phyloP scores from a whole-genome alignment of 495 filamentous ascomycete genomes.

The Annulohypoxylon moriforme region DNA sequence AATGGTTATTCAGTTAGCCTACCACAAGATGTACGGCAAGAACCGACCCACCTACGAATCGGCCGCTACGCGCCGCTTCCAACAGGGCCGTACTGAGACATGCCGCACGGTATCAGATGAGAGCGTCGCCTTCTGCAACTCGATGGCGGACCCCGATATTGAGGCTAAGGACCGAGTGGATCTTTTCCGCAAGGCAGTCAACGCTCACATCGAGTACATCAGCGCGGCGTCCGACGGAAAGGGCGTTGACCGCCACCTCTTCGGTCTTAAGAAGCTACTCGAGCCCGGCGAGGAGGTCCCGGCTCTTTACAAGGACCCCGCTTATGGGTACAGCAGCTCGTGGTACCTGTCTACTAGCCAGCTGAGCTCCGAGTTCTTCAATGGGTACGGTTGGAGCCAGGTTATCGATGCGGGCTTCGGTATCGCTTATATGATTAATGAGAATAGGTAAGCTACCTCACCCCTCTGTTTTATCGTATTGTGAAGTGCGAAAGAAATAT shows the following conservation, averaged over 20 bases:
- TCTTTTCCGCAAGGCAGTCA: constrained; percentile 83
- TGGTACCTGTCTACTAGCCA: constrained; percentile 93
- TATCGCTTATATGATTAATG: constrained; percentile 99
- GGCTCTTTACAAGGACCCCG: constrained; percentile 84
- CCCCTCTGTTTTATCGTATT: neutral
- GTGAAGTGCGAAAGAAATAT: constrained; percentile 20
- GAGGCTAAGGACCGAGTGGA: constrained; percentile 71
- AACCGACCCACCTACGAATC: constrained; percentile 99
- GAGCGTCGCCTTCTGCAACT: constrained; percentile 88
- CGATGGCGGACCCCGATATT: constrained; percentile 75
- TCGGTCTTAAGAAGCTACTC: constrained; percentile 93
- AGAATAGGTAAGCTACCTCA: constrained; percentile 75
- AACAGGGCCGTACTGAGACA: constrained; percentile 95
- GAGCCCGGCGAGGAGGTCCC: constrained; percentile 85
- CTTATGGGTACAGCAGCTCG: constrained; percentile 82
- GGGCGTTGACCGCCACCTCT: constrained; percentile 96
- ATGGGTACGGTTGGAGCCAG: constrained; percentile 99
- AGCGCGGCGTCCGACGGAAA: constrained; percentile 86
- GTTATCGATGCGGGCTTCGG: constrained; percentile 96
- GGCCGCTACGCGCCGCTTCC: constrained; percentile 92
- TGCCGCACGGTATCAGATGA: constrained; percentile 93
- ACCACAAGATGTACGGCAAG: constrained; percentile 99
- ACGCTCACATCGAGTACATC: constrained; percentile 90
- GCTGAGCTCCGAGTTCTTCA: constrained; percentile 96
- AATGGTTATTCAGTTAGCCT: constrained; percentile 98